These are phyloP conservation scores for Neoarthrinium moseri DNA, from an alignment of 2,329 filamentous ascomycete genomes.

Conservation along the genomic window DNA sequence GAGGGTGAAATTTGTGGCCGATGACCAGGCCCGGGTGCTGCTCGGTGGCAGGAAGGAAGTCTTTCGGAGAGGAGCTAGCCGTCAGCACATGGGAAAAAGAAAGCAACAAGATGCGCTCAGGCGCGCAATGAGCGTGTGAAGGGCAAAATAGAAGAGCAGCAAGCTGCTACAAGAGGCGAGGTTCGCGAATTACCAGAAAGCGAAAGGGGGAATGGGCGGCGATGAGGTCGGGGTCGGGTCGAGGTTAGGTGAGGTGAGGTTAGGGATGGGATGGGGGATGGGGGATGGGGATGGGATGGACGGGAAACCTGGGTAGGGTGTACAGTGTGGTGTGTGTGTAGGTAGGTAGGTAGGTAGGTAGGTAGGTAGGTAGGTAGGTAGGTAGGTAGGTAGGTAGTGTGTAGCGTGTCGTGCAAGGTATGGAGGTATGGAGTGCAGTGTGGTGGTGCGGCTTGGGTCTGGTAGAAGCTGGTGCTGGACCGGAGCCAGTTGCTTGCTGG, in stretches of 20 bases:
- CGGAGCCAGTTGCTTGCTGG: no score
- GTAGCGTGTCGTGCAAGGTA: no score
- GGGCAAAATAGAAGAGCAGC: constrained; percentile 23
- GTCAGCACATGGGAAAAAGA: constrained; percentile 22
- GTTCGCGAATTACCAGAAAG: constrained; percentile 24
- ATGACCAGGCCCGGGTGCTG: constrained; percentile 18
- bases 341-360: no score
- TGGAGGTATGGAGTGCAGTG: no score
- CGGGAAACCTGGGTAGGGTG: no score
- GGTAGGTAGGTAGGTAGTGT: no score
- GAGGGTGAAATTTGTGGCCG: constrained; percentile 15
- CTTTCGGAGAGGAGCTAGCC: constrained; percentile 13
- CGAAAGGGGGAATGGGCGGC: constrained; percentile 19
- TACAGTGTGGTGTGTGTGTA: no score
- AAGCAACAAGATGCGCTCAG: constrained; percentile 16
- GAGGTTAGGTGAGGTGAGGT: neutral
- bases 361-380: no score
- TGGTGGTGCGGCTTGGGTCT: no score
- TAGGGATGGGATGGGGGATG: constrained; percentile 1
- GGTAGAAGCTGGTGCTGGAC: no score
- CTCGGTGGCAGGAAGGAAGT: constrained; percentile 20
- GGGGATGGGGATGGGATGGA: constrained; percentile 1
- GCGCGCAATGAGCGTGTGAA: constrained; percentile 19
- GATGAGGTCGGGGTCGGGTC: constrained; percentile 6
- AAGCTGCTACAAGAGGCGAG: constrained; percentile 25